Percentiles rank a stretch among this genome's conserved stretches.
Evolutionary conservation across 352 stramenopile species (phyloP).

Genomic region (Hyaloperonospora arabidopsidis): DNA sequence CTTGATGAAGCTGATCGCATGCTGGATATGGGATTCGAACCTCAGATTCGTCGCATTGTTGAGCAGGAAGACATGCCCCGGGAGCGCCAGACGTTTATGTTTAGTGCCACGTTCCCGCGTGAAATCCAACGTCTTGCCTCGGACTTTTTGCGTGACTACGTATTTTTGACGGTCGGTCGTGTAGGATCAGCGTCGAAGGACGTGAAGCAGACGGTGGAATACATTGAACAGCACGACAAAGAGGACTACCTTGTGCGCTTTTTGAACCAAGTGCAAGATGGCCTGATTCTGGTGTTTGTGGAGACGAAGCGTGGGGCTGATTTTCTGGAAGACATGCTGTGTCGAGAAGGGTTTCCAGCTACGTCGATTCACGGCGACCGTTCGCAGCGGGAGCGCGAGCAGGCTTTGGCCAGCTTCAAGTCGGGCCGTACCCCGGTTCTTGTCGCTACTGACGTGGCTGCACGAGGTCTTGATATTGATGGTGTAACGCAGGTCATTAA

Average conservation of each 20-base stretch:
- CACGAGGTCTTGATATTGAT: constrained; percentile 97
- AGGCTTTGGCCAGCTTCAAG: constrained; percentile 89
- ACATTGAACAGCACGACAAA: constrained; percentile 97
- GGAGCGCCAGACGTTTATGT: constrained; percentile 99
- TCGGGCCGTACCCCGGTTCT: constrained; percentile 89
- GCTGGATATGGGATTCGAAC: constrained; percentile 99
- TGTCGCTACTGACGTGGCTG: constrained; percentile 97
- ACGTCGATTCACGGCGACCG: constrained; percentile 98
- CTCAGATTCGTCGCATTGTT: constrained; percentile 97
- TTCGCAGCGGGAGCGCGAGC: constrained; percentile 91
- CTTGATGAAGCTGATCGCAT: constrained; percentile 99
- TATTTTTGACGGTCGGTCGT: constrained; percentile 98
- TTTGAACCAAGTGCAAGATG: constrained; percentile 88
- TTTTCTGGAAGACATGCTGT: constrained; percentile 94
- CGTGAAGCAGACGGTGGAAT: constrained; percentile 96
- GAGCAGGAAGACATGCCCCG: constrained; percentile 95
- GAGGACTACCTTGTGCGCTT: constrained; percentile 93
- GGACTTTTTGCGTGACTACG: constrained; percentile 98
- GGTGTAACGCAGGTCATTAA: constrained; percentile 96
- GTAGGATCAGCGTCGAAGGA: constrained; percentile 96
- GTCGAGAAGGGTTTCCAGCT: constrained; percentile 84
- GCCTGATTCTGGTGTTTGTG: constrained; percentile 96
- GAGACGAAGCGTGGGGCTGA: constrained; percentile 97
- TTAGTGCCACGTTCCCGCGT: constrained; percentile 97
- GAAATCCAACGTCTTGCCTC: constrained; percentile 94